phyloP scores from a whole-genome alignment of 805 yeast species.

The Pichia californica region DNA sequence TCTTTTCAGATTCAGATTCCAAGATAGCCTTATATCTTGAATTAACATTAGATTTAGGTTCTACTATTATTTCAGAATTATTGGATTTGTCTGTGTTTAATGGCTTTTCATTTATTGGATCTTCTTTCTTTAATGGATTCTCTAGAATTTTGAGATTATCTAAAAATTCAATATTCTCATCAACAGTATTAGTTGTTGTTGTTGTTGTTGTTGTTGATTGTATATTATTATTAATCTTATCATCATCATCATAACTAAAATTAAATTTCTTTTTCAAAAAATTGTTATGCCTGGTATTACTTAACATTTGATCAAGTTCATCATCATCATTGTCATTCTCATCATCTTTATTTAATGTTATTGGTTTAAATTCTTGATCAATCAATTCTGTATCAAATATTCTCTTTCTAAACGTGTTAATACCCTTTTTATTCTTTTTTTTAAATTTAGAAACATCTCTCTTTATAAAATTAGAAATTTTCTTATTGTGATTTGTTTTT shows the following conservation, averaged over 20 bases:
- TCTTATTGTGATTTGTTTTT: slow-evolving; percentile 5
- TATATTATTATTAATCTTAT: background rate
- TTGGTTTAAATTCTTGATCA: slow-evolving; percentile 19
- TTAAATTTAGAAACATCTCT: slow-evolving; percentile 15
- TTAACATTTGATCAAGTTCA: slow-evolving; percentile 22
- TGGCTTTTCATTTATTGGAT: too few species aligned
- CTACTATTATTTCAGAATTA: too few species aligned
- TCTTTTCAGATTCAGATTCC: slow-evolving; percentile 1
- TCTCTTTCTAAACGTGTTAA: slow-evolving; percentile 10
- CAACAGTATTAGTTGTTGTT: slow-evolving; percentile 19
- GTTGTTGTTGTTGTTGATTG: background rate
- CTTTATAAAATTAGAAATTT: slow-evolving; percentile 6
- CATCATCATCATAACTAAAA: background rate
- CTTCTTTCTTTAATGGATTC: slow-evolving; percentile 10
- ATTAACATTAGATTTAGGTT: slow-evolving; percentile 22
- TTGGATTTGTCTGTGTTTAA: too few species aligned
- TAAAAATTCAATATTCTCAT: slow-evolving; percentile 34
- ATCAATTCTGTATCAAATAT: slow-evolving; percentile 10
- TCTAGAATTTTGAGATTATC: slow-evolving; percentile 19
- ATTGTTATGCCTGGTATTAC: slow-evolving; percentile 20
- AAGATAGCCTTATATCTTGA: slow-evolving; percentile 13
- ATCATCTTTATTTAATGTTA: slow-evolving; percentile 24
- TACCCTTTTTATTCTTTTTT: slow-evolving; percentile 20
- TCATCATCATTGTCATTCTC: slow-evolving; percentile 22
- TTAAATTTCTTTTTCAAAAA: background rate